phyloP scores from a whole-genome alignment of 306 rosid genomes.

The Sophora flavescens region DNA sequence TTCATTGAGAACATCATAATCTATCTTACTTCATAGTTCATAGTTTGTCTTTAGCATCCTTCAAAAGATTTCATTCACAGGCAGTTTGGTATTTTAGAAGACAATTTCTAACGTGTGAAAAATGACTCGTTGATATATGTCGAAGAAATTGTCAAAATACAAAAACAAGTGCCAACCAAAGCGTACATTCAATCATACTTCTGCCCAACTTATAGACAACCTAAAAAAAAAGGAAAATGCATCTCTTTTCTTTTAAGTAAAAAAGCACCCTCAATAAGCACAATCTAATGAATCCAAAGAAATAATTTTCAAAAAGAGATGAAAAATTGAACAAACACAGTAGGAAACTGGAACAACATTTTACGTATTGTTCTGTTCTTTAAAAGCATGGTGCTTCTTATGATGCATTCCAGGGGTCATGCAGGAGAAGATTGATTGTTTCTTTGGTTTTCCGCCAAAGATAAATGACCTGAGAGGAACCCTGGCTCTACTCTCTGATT shows the following conservation, averaged over 20 bases:
- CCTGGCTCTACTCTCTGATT: constrained; percentile 55
- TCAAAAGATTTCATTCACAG: constrained; percentile 18
- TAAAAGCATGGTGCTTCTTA: constrained; percentile 58
- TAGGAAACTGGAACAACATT: constrained; percentile 22
- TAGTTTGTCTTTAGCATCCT: neutral
- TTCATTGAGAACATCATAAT: neutral
- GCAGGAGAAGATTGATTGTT: constrained; percentile 76
- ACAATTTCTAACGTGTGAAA: neutral
- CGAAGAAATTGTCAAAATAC: constrained; percentile 21
- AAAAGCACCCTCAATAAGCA: constrained; percentile 28
- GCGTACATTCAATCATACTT: constrained; percentile 35
- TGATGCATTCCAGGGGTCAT: constrained; percentile 71
- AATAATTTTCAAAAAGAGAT: constrained; percentile 23
- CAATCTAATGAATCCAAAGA: constrained; percentile 46
- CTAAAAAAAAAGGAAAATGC: constrained; percentile 1
- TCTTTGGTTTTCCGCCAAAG: constrained; percentile 80
- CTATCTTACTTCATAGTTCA: neutral
- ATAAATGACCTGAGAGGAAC: constrained; percentile 90
- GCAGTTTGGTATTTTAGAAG: neutral
- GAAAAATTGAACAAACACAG: constrained; percentile 33
- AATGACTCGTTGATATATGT: constrained; percentile 1
- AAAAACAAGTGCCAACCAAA: constrained; percentile 20
- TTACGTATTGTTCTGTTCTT: constrained; percentile 52
- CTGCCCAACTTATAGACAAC: constrained; percentile 35
- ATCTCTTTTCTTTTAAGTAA: constrained; percentile 9